Evolutionary conservation across 2,329 filamentous ascomycete species (phyloP), one percentile per base, ranked within the genome.

Genomic region (Calonectria henricotiae): DNA sequence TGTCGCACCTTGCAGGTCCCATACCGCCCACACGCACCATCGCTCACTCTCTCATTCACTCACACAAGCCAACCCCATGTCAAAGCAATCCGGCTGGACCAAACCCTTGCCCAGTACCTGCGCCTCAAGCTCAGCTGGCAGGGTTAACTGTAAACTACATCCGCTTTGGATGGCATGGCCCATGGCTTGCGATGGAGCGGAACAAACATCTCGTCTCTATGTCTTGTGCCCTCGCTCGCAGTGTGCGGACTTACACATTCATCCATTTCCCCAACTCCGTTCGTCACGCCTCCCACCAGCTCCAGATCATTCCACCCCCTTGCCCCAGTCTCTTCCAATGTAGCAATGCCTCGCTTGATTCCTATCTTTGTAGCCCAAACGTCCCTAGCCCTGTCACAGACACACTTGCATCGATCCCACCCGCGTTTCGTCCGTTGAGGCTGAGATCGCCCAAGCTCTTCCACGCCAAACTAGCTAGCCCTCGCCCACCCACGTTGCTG

Each of bases 51-150:
- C 47, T 51, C 47, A 17, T 23, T 30, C 27, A 51, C 47, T 30
- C 47, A 27, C 47, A 27, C 54, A 41, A 6, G 12, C 51, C 27
- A 25, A 49, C 51, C 49, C 63, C 63, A 66, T 49, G 49, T 49
- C 43, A 51, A 65, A 51, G 63, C 68, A 62, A 62, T 44, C 60
- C 49, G 63, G 63, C 69, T 64, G 62, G 47, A 27, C 60, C 23
- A 55, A 62, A 61, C 66, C 73, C 73, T 69, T 68, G 73, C 63
- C 55, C 70, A 70, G 67, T 74, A 74, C 74, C 78, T 79, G 77
- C 77, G 76, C 77, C 77, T 77, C 78, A 74, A 73, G 74, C 75
- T 80, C 78, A 80, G 78, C 78, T 80, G 68, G 72, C 78, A 77
- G 78, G 76, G 76, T 74, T 77, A 32, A 47, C 39, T 55, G 71